phyloP scores from a whole-genome alignment of 352 stramenopile genomes.

The Globisporangium emineosum region DNA sequence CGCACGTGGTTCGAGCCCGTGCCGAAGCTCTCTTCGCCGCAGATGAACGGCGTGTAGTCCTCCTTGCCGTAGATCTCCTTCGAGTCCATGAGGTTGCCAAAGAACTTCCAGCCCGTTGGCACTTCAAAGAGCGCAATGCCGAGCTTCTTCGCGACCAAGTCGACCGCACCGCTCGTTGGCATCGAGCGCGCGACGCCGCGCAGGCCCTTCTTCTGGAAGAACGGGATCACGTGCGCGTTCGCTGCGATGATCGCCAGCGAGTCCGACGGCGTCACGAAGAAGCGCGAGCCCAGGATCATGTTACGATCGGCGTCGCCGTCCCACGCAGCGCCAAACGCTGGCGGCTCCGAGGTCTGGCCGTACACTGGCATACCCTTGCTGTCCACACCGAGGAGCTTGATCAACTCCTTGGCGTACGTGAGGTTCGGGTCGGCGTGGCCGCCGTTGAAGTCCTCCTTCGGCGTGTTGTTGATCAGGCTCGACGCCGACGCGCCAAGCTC shows the following conservation, averaged over 20 bases:
- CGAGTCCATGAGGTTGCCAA: constrained; percentile 99
- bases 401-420: constrained; percentile 96
- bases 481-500: constrained; percentile 88
- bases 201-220: constrained; percentile 93
- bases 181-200: constrained; percentile 97
- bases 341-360: constrained; percentile 72
- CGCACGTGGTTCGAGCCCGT: constrained; percentile 99
- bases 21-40: constrained; percentile 98
- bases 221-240: constrained; percentile 96
- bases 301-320: constrained; percentile 99
- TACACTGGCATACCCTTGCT: constrained; percentile 68
- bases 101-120: constrained; percentile 99
- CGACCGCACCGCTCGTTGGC: constrained; percentile 96
- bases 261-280: constrained; percentile 99
- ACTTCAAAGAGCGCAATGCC: constrained; percentile 96
- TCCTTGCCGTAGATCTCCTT: constrained; percentile 94
- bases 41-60: constrained; percentile 99
- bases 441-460: constrained; percentile 97
- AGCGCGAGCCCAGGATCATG: constrained; percentile 97
- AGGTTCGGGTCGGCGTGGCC: constrained; percentile 99
- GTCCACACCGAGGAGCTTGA: constrained; percentile 95
- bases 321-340: constrained; percentile 93
- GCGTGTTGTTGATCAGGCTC: constrained; percentile 90
- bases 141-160: constrained; percentile 95
- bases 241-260: constrained; percentile 98